Base-by-base conservation (phyloP, 257 asterid species). In the Capsicum chinense region DNA sequence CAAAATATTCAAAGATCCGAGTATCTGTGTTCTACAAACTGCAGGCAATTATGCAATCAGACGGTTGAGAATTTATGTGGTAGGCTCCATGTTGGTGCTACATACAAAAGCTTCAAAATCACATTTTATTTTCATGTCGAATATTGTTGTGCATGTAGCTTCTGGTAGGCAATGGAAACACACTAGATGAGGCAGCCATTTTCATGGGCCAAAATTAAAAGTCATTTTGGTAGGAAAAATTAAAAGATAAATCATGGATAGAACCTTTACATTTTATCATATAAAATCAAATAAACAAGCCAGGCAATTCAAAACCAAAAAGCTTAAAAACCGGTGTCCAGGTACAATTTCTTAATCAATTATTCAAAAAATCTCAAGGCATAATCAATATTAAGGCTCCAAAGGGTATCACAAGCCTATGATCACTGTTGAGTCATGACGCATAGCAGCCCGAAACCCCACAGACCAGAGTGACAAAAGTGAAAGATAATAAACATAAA, bases 401-500 rank as follows among this genome's bases (percentile, higher is more conserved):
- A 42, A 70, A 70, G 79, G 21, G 56, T 42, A 74, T 50, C 3
- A 74, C 47, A 35, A 66, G 48, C 73, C 48, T 66, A 66, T 33
- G 73, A 35, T 66, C 73, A 66, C 19, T 12, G 17, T 66, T 21
- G 42, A 63, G 42, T 26, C 42, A 13, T 66, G 73, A 13, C 19
- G 33, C 48, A 6, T 37, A 66, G 73, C 73, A 66, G 73, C 73
- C 73, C 8, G 48, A 66, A 66, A 66, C 10, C n/a, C 70, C 10
- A 66, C 13, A 66, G 9, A 66, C 73, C 73, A 5, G 19, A 14
- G 73, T 35, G 73, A 66, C 48, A 66, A 66, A 66, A 66, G 19
- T 26, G 73, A 66, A 14, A 66, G 73, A 66, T 64, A 66, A 66
- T 66, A 66, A 66, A 35, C 73, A 66, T 6, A 66, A 64, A 66